A percentile compares a stretch with the other conserved stretches of the same genome.
Conservation (phyloP, 2,329 filamentous ascomycete genomes). For the Graphilbum fragrans region DNA sequence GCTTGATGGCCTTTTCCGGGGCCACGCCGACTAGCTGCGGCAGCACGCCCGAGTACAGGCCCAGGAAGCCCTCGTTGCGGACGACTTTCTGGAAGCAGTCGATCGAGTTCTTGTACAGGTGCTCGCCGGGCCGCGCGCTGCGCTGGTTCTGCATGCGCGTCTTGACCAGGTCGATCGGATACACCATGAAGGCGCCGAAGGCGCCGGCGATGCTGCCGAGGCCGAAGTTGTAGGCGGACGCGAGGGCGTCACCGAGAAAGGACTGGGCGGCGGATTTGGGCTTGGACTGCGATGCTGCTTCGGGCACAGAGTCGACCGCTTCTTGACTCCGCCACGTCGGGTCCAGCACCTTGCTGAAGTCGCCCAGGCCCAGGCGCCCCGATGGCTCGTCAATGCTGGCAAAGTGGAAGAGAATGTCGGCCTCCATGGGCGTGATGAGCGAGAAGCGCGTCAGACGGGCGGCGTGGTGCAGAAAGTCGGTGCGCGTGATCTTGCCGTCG, state of each 20-base stretch:
- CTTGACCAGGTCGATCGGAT: constrained; percentile 97
- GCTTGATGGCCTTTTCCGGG: constrained; percentile 98
- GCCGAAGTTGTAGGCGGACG: constrained; percentile 81
- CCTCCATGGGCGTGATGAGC: constrained; percentile 95
- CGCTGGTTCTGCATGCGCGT: constrained; percentile 98
- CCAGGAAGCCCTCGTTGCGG: constrained; percentile 78
- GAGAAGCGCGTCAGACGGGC: constrained; percentile 86
- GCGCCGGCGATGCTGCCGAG: constrained; percentile 86
- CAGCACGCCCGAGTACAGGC: constrained; percentile 86
- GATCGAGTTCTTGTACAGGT: constrained; percentile 91
- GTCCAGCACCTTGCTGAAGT: constrained; percentile 93
- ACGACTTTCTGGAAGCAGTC: constrained; percentile 93
- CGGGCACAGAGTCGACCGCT: constrained; percentile 21
- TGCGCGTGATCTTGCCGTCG: constrained; percentile 87
- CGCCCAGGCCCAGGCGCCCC: constrained; percentile 65
- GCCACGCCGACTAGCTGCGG: constrained; percentile 95
- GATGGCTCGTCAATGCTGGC: constrained; percentile 84
- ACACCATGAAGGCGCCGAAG: constrained; percentile 98
- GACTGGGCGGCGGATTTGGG: constrained; percentile 23
- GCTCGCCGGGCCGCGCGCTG: constrained; percentile 66
- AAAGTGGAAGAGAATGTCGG: constrained; percentile 97
- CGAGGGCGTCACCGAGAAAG: constrained; percentile 52
- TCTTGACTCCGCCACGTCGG: constrained; percentile 71
- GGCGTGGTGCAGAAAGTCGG: constrained; percentile 91
- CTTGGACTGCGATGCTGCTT: constrained; percentile 28